Evolutionary conservation across 257 asterid species (phyloP), one percentile per base, ranked within the genome.

Genomic region (Rehmannia glutinosa): DNA sequence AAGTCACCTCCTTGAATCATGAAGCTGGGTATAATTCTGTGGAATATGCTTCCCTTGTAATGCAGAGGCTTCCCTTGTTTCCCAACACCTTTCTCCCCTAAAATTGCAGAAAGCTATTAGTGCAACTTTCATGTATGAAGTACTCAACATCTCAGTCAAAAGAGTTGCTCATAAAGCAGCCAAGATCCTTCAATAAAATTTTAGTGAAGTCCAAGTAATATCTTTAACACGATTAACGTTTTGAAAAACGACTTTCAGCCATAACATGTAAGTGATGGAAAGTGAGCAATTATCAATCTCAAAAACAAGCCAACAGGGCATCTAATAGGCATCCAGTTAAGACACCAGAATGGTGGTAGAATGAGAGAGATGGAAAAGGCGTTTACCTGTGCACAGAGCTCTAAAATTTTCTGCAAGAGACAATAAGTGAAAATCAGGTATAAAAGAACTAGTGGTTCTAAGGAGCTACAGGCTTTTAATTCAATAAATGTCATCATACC

Each of bases 1-100:
- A 94, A 94, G 83, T 88, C 99, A 54, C 99, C 99, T 36, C 99
- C 97, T 84, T 88, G 99, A 73, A 94, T 54, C 99, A 94, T 94
- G 82, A 94, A 94, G 84, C 96, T 91, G 17, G 99, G 99, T 61
- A 94, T 94, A 38, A 94, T 88, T 78, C 97, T 83, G 41, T 91
- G 99, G 83, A 94, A 85, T 55, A 61, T 25, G 83, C 99, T 94
- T 70, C 96, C 95, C 84, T 87, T 94, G 88, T 64, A 94, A 78
- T 94, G 96, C 68, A 94, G 93, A 76, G 95, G 84, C 77, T 88
- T 87, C 68, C 99, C 97, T 5, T 81, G 78, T 83, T 85, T 85
- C 62, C 97, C 99, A 36, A 77, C 19, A 12, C 99, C 99, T 43
- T 91, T 86, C 89, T 94, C 97, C 54, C 99, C 97, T 91, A 81